phyloP scores from a whole-genome alignment of 2,329 filamentous ascomycete genomes.

The Chrysosphaeria jannelii region DNA sequence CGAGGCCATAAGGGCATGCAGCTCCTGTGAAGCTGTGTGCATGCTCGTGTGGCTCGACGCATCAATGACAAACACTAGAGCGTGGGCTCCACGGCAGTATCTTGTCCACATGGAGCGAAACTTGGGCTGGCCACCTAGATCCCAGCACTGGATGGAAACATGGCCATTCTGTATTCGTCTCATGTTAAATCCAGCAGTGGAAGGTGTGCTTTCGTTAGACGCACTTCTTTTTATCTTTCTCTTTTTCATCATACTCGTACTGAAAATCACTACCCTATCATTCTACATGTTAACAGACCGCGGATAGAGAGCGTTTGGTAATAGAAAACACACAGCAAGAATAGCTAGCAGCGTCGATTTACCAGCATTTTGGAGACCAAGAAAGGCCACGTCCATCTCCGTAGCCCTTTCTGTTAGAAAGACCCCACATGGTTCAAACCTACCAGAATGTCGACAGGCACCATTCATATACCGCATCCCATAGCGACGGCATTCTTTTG shows the following conservation, averaged over 20 bases:
- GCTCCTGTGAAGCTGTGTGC: conserved; percentile 66
- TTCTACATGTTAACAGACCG: conserved; percentile 1
- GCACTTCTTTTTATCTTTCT: no score
- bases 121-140: conserved; percentile 83
- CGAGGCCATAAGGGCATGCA: conserved; percentile 68
- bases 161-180: conserved; percentile 93
- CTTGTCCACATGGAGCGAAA: conserved; percentile 99
- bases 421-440: no score
- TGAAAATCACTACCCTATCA: conserved; percentile 94
- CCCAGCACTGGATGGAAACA: conserved; percentile 97
- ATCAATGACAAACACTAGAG: conserved; percentile 95
- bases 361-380: conserved; percentile 89
- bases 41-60: conserved; percentile 62
- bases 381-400: conserved; percentile 99
- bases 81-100: conserved; percentile 90
- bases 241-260: conserved; percentile 81
- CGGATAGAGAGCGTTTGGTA: conserved; percentile 1
- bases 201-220: no score
- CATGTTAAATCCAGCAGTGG: conserved; percentile 99
- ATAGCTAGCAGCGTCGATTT: conserved; percentile 88
- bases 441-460: no score
- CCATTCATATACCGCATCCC: no score
- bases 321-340: conserved; percentile 43
- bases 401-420: conserved; percentile 43
- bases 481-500: no score